phyloP scores from a whole-genome alignment of 2,329 filamentous ascomycete species.

The Trichoderma sp. region DNA sequence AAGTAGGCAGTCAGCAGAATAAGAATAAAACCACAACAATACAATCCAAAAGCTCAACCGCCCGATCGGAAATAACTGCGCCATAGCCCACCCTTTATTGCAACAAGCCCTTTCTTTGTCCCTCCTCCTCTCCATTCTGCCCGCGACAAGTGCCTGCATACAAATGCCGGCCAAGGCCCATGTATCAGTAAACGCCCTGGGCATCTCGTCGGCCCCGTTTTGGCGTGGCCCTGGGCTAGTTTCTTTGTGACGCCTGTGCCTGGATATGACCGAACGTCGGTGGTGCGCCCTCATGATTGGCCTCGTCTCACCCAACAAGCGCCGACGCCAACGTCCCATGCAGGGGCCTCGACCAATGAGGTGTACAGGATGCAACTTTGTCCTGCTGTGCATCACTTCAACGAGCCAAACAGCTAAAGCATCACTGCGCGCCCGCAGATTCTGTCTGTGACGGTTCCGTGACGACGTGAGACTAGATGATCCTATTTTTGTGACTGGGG shows the following conservation, averaged over 20 bases:
- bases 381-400: neutral
- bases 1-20: neutral
- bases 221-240: neutral
- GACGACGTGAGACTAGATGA: conserved; percentile 3
- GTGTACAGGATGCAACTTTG: neutral
- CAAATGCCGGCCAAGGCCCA: neutral
- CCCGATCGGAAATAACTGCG: neutral
- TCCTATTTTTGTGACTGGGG: conserved; percentile 14
- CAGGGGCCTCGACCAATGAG: conserved; percentile 19
- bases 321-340: conserved; percentile 3
- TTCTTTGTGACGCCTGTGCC: conserved; percentile 9
- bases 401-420: conserved; percentile 9
- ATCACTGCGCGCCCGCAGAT: conserved; percentile 6
- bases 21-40: conserved; percentile 1
- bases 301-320: conserved; percentile 13
- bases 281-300: conserved; percentile 15
- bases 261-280: neutral
- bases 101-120: neutral
- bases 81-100: conserved; percentile 7
- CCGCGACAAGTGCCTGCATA: conserved; percentile 17
- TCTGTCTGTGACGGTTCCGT: conserved; percentile 10
- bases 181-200: conserved; percentile 20
- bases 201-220: conserved; percentile 5
- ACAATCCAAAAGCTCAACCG: neutral
- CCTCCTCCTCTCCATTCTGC: neutral